Percentiles rank a stretch among this genome's conserved stretches.
Conservation (phyloP, 2,329 filamentous ascomycete species). For the Xylaria sp. region DNA sequence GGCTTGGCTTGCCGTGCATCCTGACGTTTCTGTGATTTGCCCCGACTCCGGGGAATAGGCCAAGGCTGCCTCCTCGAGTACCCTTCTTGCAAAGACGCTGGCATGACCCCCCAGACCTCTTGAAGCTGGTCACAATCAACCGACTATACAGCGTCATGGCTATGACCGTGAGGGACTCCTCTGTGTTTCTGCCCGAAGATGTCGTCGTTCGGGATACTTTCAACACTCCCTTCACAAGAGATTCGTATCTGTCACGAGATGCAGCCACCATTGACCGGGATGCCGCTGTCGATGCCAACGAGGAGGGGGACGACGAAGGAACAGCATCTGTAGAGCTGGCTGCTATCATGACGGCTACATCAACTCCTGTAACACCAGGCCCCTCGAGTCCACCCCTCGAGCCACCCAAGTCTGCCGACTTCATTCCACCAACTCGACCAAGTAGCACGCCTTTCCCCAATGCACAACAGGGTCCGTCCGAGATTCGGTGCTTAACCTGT, state of each 20-base stretch:
- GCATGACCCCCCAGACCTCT: constrained; percentile 34
- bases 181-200: constrained; percentile 36
- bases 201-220: constrained; percentile 30
- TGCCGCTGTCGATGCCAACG: constrained; percentile 26
- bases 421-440: constrained; percentile 57
- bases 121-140: constrained; percentile 15
- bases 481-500: constrained; percentile 49
- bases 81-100: constrained; percentile 10
- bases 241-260: constrained; percentile 38
- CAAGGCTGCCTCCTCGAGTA: not conserved
- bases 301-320: constrained; percentile 45
- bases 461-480: constrained; percentile 54
- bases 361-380: constrained; percentile 62
- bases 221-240: constrained; percentile 38
- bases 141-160: constrained; percentile 33
- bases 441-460: constrained; percentile 67
- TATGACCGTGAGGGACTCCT: constrained; percentile 33
- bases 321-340: constrained; percentile 51
- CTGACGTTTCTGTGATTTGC: not conserved
- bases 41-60: constrained; percentile 14
- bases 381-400: constrained; percentile 58
- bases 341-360: constrained; percentile 53
- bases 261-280: constrained; percentile 34
- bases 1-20: not conserved
- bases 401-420: constrained; percentile 53